Conservation (phyloP, 805 yeast species). For the Ogataea philodendri region DNA sequence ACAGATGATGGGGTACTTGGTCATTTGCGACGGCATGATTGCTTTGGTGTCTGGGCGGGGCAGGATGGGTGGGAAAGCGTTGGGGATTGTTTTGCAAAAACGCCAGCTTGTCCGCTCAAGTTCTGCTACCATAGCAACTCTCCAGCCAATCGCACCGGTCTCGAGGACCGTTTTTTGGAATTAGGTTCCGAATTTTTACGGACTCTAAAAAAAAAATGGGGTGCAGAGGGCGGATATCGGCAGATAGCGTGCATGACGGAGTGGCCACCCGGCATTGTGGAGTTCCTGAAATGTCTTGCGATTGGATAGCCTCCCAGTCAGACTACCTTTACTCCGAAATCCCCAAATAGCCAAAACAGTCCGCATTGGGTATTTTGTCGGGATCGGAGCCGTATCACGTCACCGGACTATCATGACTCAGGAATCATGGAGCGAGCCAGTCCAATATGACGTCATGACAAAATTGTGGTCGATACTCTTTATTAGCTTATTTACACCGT, state of each 20-base stretch:
- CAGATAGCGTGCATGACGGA: no score
- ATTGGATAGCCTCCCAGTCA: slow-evolving; percentile 4
- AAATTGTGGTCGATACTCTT: background rate
- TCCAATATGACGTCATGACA: slow-evolving; percentile 1
- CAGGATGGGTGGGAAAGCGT: no score
- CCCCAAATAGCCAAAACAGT: background rate
- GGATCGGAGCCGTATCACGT: no score
- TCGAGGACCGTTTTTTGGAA: background rate
- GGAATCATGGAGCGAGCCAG: slow-evolving; percentile 7
- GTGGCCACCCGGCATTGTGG: slow-evolving; percentile 11
- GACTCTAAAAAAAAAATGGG: slow-evolving; percentile 6
- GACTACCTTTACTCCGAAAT: slow-evolving; percentile 2
- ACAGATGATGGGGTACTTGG: slow-evolving; percentile 1
- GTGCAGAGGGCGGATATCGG: no score
- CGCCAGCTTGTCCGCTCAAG: no score
- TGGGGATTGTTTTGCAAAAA: background rate
- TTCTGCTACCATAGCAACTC: no score
- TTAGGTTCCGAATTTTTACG: slow-evolving; percentile 5
- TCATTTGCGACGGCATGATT: no score
- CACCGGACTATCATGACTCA: slow-evolving; percentile 10
- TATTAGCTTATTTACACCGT: no score
- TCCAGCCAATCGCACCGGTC: no score
- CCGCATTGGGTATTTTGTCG: no score
- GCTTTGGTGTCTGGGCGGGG: no score
- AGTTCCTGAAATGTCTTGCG: slow-evolving; percentile 4